Evolutionary conservation across 2,329 filamentous ascomycete species (phyloP).

Genomic region (Ascochyta clinopodiicola): DNA sequence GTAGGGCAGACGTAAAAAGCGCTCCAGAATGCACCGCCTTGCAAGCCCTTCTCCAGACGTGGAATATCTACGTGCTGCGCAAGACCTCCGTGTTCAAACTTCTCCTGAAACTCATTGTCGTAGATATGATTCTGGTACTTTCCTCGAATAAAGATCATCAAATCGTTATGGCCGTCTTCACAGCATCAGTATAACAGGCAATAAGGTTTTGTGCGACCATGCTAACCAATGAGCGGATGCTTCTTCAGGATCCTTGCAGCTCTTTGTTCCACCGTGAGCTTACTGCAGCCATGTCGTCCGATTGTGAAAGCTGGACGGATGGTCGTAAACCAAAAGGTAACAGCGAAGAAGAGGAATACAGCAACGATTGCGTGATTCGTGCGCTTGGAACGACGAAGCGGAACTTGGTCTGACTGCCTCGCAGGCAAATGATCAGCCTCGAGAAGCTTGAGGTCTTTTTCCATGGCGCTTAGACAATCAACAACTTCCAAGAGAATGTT

Average conservation of each 20-base stretch:
- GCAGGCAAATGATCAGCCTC: slow-evolving; percentile 3
- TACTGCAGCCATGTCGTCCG: slow-evolving; percentile 3
- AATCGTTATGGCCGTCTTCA: slow-evolving; percentile 87
- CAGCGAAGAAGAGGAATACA: slow-evolving; percentile 16
- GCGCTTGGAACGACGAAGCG: slow-evolving; percentile 1
- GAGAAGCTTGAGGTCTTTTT: slow-evolving; percentile 9
- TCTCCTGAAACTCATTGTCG: slow-evolving; percentile 69
- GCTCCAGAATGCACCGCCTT: slow-evolving; percentile 93
- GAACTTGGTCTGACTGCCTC: not conserved
- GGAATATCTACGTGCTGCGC: slow-evolving; percentile 78
- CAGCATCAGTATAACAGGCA: slow-evolving; percentile 23
- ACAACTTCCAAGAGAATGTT: not conserved
- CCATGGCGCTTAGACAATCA: slow-evolving; percentile 4
- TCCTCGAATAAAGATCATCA: slow-evolving; percentile 74
- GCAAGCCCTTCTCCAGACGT: slow-evolving; percentile 71
- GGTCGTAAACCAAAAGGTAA: slow-evolving; percentile 12
- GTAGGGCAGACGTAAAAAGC: slow-evolving; percentile 79
- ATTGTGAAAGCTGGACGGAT: slow-evolving; percentile 6
- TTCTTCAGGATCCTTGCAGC: slow-evolving; percentile 45
- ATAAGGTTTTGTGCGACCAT: not conserved
- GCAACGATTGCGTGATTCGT: slow-evolving; percentile 14
- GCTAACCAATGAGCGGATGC: slow-evolving; percentile 51
- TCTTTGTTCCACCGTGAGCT: slow-evolving; percentile 38
- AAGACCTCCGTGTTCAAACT: slow-evolving; percentile 75
- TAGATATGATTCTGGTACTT: slow-evolving; percentile 81